phyloP scores from a whole-genome alignment of 331 rosid species.

The Ulmus americana region DNA sequence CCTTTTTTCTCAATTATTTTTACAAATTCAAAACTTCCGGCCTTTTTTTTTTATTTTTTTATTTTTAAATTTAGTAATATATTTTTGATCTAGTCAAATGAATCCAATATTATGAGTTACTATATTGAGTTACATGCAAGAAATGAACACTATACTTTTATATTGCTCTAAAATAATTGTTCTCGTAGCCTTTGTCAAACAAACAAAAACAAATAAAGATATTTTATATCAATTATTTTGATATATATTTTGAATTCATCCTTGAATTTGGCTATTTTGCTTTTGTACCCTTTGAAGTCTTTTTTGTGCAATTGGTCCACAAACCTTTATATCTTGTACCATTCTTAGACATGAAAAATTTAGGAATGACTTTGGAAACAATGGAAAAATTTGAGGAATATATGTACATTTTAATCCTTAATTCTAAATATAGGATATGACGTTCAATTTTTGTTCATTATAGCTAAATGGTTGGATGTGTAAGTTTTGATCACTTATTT shows the following conservation, averaged over 20 bases:
- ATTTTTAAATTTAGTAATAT: not conserved
- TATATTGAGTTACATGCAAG: not conserved
- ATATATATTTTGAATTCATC: too few species aligned
- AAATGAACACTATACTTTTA: not conserved
- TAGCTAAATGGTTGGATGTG: constrained; percentile 10
- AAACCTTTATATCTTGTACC: too few species aligned
- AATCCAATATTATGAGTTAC: not conserved
- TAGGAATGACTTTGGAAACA: too few species aligned
- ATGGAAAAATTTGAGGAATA: too few species aligned
- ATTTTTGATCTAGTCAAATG: constrained; percentile 1
- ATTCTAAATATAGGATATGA: not conserved
- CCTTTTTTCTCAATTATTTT: constrained; percentile 19
- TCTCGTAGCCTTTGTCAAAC: not conserved
- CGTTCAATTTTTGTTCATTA: not conserved
- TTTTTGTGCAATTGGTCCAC: too few species aligned
- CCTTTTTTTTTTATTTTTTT: too few species aligned
- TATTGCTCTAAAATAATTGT: not conserved
- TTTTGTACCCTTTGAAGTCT: too few species aligned
- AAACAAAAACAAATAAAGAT: too few species aligned
- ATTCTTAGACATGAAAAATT: too few species aligned
- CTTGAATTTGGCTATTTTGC: too few species aligned
- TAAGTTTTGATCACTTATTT: constrained; percentile 22
- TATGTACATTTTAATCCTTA: too few species aligned
- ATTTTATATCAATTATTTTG: too few species aligned
- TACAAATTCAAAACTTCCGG: not conserved